A percentile compares a stretch with the other conserved stretches of the same genome.
phyloP scores from a whole-genome alignment of 768 basidiomycete species.

The Pisolithus albus region DNA sequence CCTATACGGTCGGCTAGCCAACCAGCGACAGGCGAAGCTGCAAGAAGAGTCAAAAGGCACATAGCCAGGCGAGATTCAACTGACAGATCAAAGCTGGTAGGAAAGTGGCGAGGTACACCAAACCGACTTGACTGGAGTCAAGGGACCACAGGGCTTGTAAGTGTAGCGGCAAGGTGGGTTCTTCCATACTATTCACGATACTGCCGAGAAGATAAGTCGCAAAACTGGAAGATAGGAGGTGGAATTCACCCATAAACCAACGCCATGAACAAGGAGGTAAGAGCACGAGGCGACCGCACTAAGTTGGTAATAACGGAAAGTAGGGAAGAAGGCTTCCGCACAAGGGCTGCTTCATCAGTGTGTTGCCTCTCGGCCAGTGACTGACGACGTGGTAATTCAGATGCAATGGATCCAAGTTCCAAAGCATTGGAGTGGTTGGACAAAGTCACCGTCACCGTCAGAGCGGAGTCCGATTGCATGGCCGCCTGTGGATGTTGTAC shows the following conservation, averaged over 20 bases:
- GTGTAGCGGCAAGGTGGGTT: conserved; percentile 53
- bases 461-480: neutral
- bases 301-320: conserved; percentile 37
- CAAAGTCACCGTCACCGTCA: neutral
- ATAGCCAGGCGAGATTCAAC: conserved; percentile 13
- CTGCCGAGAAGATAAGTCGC: conserved; percentile 23
- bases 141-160: conserved; percentile 44
- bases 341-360: conserved; percentile 6
- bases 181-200: conserved; percentile 41
- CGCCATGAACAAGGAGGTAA: conserved; percentile 37
- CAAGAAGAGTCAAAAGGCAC: neutral
- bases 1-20: conserved; percentile 51
- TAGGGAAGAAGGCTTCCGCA: conserved; percentile 30
- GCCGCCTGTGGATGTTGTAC: neutral
- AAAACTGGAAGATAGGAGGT: neutral
- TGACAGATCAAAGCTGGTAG: conserved; percentile 60
- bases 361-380: neutral
- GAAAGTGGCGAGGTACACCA: conserved; percentile 61
- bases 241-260: conserved; percentile 48
- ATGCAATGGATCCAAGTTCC: neutral
- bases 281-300: conserved; percentile 41
- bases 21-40: conserved; percentile 58
- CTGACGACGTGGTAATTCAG: neutral
- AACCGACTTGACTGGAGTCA: conserved; percentile 46
- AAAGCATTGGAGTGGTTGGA: neutral